Conservation (phyloP, 2,329 filamentous ascomycete genomes). For the Aspergillus floridensis region DNA sequence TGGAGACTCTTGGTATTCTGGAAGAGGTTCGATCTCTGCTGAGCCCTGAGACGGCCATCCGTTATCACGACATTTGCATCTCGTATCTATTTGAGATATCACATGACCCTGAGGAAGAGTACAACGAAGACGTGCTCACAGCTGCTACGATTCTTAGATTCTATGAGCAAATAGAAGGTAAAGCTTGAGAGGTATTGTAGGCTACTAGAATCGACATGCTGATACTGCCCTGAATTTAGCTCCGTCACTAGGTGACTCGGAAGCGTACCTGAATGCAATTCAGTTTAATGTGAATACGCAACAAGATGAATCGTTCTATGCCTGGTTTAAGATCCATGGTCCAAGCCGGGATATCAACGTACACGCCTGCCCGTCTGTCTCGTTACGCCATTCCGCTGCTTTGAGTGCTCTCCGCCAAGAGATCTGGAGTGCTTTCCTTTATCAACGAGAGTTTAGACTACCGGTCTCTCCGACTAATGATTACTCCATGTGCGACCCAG, state of each 20-base stretch:
- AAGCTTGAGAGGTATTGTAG: conserved; percentile 32
- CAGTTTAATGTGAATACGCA: conserved; percentile 17
- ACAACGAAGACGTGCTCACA: conserved; percentile 54
- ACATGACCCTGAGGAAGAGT: conserved; percentile 37
- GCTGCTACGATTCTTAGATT: conserved; percentile 58
- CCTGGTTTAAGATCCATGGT: conserved; percentile 16
- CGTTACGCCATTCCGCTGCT: conserved; percentile 39
- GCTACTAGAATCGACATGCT: conserved; percentile 37
- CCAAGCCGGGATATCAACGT: conserved; percentile 12
- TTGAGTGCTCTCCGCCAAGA: conserved; percentile 49
- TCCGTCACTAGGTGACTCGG: conserved; percentile 12
- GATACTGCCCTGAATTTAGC: conserved; percentile 17
- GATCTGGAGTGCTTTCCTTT: conserved; percentile 45
- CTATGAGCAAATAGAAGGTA: conserved; percentile 57
- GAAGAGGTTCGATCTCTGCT: not conserved
- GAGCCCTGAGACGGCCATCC: not conserved
- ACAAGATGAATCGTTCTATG: conserved; percentile 13
- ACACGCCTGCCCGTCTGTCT: conserved; percentile 22
- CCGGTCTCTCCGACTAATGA: conserved; percentile 44
- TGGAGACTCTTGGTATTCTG: not conserved
- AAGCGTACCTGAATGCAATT: conserved; percentile 15
- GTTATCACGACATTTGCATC: conserved; percentile 10
- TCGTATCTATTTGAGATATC: conserved; percentile 26
- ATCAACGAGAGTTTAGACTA: conserved; percentile 50
- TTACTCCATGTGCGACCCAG: conserved; percentile 7